Evolutionary conservation across 1,139 yeast genomes (phyloP), one percentile per base, ranked within the genome.

Genomic region (Pichia terricola): DNA sequence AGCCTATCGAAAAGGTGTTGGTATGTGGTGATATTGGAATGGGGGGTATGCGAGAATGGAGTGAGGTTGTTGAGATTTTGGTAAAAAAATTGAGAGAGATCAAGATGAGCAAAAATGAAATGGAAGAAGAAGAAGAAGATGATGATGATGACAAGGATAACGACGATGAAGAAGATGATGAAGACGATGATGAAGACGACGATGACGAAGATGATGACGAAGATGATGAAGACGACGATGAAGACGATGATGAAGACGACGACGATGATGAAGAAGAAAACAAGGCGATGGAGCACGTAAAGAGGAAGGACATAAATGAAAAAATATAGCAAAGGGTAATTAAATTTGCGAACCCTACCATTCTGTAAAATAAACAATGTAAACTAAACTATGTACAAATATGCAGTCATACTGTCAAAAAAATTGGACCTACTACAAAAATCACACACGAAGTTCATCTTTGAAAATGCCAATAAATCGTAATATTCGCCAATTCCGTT

Each of bases 11-110:
- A 58, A 91, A 91, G 62, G 94, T 89, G 6, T 70, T 87, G 52
- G 87, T 86, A 4, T 87, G 95, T 68, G 98, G 98, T 41, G 98
- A 91, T 63, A 86, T 91, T 47, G 98, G 98, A 3, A 83, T 76
- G 81, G 98, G 98, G 28, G 98, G 97, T 8, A 91, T 91, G 98
- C 73, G 95, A 58, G 97, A 91, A 64, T 89, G 96, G 96, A 75
- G 79, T 50, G 96, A 88, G 52, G 76, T 89, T 44, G 96, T 88
- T 9, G 96, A 87, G 55, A 77, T 79, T 16, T 63, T 87, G 45
- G 79, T 86, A 42, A 72, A 77, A 47, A 70, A 69, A 51, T 45
- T 69, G 41, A 73, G 68, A 52, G 66, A 58, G 34, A 55, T 65
- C 9, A 60, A 72, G 43, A 66, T 34, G 39, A 43, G 31, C 39